Conservation (phyloP, 2,329 filamentous ascomycete species). For the Xylariaceae sp. region DNA sequence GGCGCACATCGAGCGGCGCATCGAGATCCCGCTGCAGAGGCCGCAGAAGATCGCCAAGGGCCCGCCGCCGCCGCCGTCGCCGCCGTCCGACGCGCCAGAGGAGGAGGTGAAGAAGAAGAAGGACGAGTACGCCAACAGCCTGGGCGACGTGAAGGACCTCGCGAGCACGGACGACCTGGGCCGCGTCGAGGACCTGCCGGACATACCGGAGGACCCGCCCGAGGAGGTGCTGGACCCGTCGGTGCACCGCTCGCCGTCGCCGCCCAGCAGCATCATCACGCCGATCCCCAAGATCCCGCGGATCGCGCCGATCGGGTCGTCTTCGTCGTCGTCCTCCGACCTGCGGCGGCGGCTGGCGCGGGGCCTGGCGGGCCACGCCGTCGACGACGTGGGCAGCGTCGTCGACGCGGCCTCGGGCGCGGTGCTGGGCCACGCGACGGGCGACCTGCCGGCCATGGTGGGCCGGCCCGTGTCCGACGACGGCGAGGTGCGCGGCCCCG, state of each 20-base stretch:
- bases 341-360: constrained; percentile 27
- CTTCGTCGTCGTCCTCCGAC: constrained; percentile 21
- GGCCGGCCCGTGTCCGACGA: constrained; percentile 37
- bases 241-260: constrained; percentile 26
- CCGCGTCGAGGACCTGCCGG: constrained; percentile 15
- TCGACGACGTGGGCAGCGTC: constrained; percentile 49
- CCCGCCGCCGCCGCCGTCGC: constrained; percentile 4
- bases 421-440: constrained; percentile 44
- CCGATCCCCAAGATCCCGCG: constrained; percentile 35
- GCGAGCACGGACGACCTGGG: constrained; percentile 14
- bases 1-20: constrained; percentile 20
- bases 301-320: constrained; percentile 31
- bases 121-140: constrained; percentile 8
- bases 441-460: constrained; percentile 48
- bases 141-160: constrained; percentile 17
- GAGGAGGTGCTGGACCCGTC: constrained; percentile 26
- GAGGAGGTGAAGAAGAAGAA: constrained; percentile 8
- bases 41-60: constrained; percentile 12
- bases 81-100: too few relatives aligned
- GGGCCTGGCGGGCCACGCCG: constrained; percentile 38
- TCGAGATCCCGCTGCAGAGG: constrained; percentile 24
- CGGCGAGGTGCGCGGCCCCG: constrained; percentile 39
- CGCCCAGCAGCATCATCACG: too few relatives aligned
- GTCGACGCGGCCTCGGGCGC: constrained; percentile 38
- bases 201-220: constrained; percentile 20